Evolutionary conservation across 2,329 filamentous ascomycete species (phyloP).

Genomic region (Endothia cerciana): DNA sequence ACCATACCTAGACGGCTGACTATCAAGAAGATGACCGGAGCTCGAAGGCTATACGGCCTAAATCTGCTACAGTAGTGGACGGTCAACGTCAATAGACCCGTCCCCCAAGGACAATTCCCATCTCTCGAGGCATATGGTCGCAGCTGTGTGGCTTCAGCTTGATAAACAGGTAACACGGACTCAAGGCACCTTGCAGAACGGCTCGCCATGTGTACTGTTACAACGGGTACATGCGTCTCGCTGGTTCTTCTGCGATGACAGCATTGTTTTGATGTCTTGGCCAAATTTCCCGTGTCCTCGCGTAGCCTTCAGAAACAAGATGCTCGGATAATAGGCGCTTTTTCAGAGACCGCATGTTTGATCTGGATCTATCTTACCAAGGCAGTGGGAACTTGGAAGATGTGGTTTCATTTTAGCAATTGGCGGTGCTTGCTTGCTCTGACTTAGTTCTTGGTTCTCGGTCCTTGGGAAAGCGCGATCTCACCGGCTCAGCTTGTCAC

Average conservation of each 20-base stretch:
- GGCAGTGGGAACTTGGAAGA: not conserved
- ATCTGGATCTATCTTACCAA: not conserved
- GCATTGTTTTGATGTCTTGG: slow-evolving; percentile 23
- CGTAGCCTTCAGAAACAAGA: not conserved
- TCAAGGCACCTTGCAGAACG: slow-evolving; percentile 23
- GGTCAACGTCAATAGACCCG: not conserved
- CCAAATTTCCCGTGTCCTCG: slow-evolving; percentile 25
- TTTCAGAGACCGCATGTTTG: slow-evolving; percentile 15
- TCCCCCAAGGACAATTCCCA: not conserved
- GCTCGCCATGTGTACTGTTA: slow-evolving; percentile 10
- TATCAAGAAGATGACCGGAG: too few relatives aligned
- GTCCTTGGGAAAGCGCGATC: slow-evolving; percentile 9
- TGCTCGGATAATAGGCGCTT: not conserved
- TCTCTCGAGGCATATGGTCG: not conserved
- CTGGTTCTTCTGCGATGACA: slow-evolving; percentile 8
- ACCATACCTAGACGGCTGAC: too few relatives aligned
- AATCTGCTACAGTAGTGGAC: too few relatives aligned
- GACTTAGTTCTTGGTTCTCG: not conserved
- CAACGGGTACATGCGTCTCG: slow-evolving; percentile 1
- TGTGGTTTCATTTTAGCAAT: not conserved
- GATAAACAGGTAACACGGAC: slow-evolving; percentile 5
- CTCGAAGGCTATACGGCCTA: too few relatives aligned
- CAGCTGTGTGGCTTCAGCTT: not conserved
- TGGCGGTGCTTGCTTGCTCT: not conserved
- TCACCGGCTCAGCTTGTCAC: too few relatives aligned